Base-by-base conservation (phyloP, 768 basidiomycete species). In the Mycena kentingensis region DNA sequence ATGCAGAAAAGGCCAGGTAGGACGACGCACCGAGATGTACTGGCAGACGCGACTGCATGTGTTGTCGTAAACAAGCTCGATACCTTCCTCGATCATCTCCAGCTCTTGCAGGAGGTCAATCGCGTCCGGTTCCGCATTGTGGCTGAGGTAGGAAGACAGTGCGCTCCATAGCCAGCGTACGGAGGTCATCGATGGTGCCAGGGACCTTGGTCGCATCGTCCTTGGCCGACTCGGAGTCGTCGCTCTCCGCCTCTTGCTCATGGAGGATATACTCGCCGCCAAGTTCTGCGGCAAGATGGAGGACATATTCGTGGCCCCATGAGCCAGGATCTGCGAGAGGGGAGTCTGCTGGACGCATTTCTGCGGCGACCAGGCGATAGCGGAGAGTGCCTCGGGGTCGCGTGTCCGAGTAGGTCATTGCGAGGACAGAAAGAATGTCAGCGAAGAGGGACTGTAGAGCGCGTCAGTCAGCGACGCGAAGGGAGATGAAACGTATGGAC, bases 291-390 rank as follows among this genome's bases (percentile, higher is more conserved):
- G 96, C 91, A 39, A 98, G 81, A 66, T 98, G 96, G 24, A 95
- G 85, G 46, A 98, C 91, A 65, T 99, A 99, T 75, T 99, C 96
- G 67, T 99, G 94, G 4, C 96, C 96, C 96, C 96, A 99, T 31
- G 85, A 80, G n/a, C 95, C 21, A 0, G 95, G 94, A 59, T 93
- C 90, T 1, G 87, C 78, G n/a, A 90, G 80, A 4, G 83, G 81
- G 3, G 87, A 81, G 37, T 83, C 76, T 18, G 78, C 62, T 25
- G 85, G 81, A 37, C 82, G 80, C 46, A 87, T 74, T 13, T 85
- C 80, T 5, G 84, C 82, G 5, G 91, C 87, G 27, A 93, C 77
- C 19, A 98, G 81, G 41, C 95, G 88, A 73, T 96, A 98, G 57
- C 85, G 83, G 29, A 98, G 85, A 3, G 96, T 99, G 48, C 95